A percentile compares a stretch with the other conserved stretches of the same genome.
These are phyloP conservation scores for Podospora pseudocomata DNA, from an alignment of 495 filamentous ascomycete species.

Conservation along the genomic window DNA sequence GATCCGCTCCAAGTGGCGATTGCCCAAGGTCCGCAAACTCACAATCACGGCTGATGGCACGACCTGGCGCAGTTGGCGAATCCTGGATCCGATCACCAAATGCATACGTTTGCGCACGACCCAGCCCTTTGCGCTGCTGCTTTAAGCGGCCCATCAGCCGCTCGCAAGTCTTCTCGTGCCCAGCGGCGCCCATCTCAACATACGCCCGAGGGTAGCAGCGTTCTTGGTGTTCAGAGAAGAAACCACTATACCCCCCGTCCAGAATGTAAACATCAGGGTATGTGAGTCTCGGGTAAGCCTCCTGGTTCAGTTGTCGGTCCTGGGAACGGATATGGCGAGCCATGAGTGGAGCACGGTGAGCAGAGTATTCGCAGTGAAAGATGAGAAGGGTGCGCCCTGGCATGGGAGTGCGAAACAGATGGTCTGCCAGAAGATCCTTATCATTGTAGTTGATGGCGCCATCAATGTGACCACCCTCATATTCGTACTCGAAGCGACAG, in stretches of 20 bases:
- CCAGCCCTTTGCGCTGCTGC: constrained; percentile 72
- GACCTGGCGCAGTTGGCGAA: constrained; percentile 68
- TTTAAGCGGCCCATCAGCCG: constrained; percentile 84
- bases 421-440: constrained; percentile 75
- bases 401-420: constrained; percentile 66
- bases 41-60: constrained; percentile 40
- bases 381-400: constrained; percentile 73
- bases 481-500: constrained; percentile 98
- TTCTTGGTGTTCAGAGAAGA: constrained; percentile 71
- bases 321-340: constrained; percentile 79
- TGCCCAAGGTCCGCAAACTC: constrained; percentile 49
- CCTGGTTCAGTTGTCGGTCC: constrained; percentile 78
- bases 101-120: constrained; percentile 88
- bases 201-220: constrained; percentile 93
- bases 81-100: constrained; percentile 80
- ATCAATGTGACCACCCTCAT: constrained; percentile 90
- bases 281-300: constrained; percentile 77
- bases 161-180: constrained; percentile 88
- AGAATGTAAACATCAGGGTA: constrained; percentile 97
- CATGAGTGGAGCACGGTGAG: constrained; percentile 96
- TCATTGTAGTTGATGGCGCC: constrained; percentile 93
- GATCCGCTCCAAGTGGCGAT: constrained; percentile 51
- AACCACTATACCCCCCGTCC: constrained; percentile 91
- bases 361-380: constrained; percentile 98
- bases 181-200: constrained; percentile 87